Evolutionary conservation across 257 asterid species (phyloP), one percentile per base, ranked within the genome.

Genomic region (Gentiana macrophylla): DNA sequence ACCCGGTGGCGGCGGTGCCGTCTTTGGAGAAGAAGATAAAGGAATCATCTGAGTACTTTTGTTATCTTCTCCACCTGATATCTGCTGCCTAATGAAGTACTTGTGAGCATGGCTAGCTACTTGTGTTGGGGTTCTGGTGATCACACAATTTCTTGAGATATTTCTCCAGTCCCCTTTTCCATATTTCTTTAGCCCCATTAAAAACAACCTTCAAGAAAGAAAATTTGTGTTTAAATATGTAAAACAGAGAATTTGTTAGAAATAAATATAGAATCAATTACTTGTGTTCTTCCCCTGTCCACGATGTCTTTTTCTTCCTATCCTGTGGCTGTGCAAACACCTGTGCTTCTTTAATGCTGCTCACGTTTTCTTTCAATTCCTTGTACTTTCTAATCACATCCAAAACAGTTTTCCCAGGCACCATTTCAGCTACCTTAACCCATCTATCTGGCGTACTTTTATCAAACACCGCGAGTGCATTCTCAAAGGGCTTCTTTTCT

Each of bases 151-250:
- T 3, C 97, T 75, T 0, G 98, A 88, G 54, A 92, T 92, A 62
- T 92, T 92, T 65, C 97, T 80, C 98, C 98, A 92, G 52, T 92
- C 98, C 11, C 98, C 98, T 59, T 92, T 92, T 36, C 98, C 98
- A 49, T 92, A 88, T 75, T 83, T 92, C 13, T 92, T 81, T 37
- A 92, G 73, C 82, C 98, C 98, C 95, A 88, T 66, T 70, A 92
- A 55, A 49, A 92, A 92, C 81, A 88, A 70, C 78, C 98, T 87
- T 77, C 45, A 35, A 45, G 5, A 53, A 32, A 41, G 24, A 15
- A 15, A 15, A 15, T 15, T 15, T 15, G 24, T 15, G 24, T 15
- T 15, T 15, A 15, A 15, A 15, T 15, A 15, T 15, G 24, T 15
- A 15, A 15, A 15, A 15, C 24, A 15, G 24, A 15, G 24, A 15